Base-by-base conservation (phyloP, 257 asterid species). In the Scutellaria galericulata region DNA sequence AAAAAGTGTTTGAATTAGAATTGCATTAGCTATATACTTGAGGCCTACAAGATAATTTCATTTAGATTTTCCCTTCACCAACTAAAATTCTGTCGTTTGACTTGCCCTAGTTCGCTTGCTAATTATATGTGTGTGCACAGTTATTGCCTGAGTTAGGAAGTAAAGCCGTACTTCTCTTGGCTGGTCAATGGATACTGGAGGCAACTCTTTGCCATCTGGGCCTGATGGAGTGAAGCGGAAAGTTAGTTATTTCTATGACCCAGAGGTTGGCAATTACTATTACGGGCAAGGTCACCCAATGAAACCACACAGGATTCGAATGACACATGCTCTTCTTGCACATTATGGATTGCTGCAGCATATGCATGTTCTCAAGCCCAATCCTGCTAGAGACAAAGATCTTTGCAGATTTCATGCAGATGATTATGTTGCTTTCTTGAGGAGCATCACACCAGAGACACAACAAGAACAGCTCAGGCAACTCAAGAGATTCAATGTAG, bases 211-310 rank as follows among this genome's bases (percentile, higher is more conserved):
- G 41, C 73, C 80, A 40, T 77, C 86, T 54, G 90, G 90, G 22
- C 64, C 88, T n/a, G 90, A 86, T 86, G 90, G 85, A 31, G 85
- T 83, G 77, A 86, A 86, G 83, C 63, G 90, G 59, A 86, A 86
- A 83, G 88, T 86, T 10, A 86, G 90, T 62, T 86, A 86, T 53
- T 86, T 86, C 71, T 86, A 86, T 27, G 90, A 86, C 51, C 90
- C 90, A 0, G 90, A 86, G 83, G 90, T 86, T 24, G 90, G 90
- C 3, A 86, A 83, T 68, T 86, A 86, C 77, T 86, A 86, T 42
- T 86, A 86, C 6, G 90, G 90, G 57, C 90, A 86, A 77, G 90
- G 90, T 27, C 90, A 86, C 82, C 86, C 90, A 7, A 86, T 86
- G 90, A 86, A 86, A 79, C 90, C 90, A 1, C 90, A 86, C 79